Evolutionary conservation across 2,329 filamentous ascomycete genomes (phyloP), one percentile per base, ranked within the genome.

Genomic region (Torrubiellomyces zombiae): DNA sequence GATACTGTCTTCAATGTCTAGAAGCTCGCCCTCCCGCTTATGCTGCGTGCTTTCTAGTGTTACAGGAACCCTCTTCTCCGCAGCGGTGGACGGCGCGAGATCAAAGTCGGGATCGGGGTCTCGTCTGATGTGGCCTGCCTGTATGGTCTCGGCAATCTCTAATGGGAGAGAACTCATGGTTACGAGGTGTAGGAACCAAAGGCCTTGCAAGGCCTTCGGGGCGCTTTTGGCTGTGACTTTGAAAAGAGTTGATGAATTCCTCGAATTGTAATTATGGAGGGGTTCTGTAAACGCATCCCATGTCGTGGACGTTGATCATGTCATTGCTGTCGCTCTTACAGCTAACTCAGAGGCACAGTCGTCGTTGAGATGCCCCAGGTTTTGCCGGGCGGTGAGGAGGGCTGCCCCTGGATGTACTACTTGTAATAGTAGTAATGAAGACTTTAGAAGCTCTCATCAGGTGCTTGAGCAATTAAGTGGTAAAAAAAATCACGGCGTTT

Each of bases 131-230:
- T 77, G 78, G 17, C 73, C 78, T 10, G 77, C 73, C 50, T 94
- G 85, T 35, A 93, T 58, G 17, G 76, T 76, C 40, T 80, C 78
- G 22, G 80, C 78, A 29, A 86, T 54, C 45, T 89, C 70, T 14
- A 70, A 51, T 14, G 71, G 62, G 11, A 68, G 48, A n/a, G 65
- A 61, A 14, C 53, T 52, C 16, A 76, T 76, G 15, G 55, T 52
- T 17, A 76, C 76, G 30, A 25, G 26, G 25, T 22, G 16, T 18
- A n/a, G 6, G 20, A 13, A 9, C 13, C 7, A 6, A 9, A 12
- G 8, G 9, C 15, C 5, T 13, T 3, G n/a, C 16, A 20, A 16
- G 5, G n/a, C n/a, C n/a, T n/a, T n/a, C n/a, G n/a, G n/a, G n/a
- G n/a, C n/a, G n/a, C n/a, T n/a, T n/a, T n/a, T n/a, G n/a, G n/a